phyloP scores from a whole-genome alignment of 2,329 filamentous ascomycete genomes.

The Penicillium digitatum region DNA sequence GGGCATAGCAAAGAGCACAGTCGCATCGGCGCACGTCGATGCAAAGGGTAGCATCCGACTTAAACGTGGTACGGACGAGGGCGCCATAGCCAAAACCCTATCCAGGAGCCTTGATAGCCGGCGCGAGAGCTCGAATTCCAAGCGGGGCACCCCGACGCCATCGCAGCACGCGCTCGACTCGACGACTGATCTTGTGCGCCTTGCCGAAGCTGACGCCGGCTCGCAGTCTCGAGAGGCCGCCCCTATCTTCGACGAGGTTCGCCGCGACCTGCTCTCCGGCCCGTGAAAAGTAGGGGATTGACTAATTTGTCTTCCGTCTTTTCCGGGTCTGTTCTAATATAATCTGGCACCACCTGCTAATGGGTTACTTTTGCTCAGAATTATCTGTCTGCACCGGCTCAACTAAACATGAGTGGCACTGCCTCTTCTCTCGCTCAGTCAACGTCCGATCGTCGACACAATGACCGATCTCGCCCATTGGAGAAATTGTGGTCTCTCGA shows the following conservation, averaged over 20 bases:
- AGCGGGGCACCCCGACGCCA: slow-evolving; percentile 56
- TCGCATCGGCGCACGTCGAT: slow-evolving; percentile 81
- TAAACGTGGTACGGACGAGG: slow-evolving; percentile 56
- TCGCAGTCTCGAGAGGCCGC: slow-evolving; percentile 38
- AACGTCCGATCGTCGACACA: slow-evolving; percentile 22
- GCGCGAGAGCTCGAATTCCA: slow-evolving; percentile 80
- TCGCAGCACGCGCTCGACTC: slow-evolving; percentile 34
- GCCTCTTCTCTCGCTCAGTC: slow-evolving; percentile 27
- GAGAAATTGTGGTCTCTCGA: slow-evolving; percentile 45
- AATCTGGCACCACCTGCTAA: not conserved
- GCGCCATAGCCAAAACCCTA: slow-evolving; percentile 70
- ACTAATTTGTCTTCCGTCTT: slow-evolving; percentile 15
- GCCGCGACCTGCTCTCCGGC: slow-evolving; percentile 45
- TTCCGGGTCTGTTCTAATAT: slow-evolving; percentile 18
- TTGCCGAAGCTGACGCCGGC: slow-evolving; percentile 35
- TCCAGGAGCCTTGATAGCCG: slow-evolving; percentile 88
- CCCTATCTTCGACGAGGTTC: slow-evolving; percentile 47
- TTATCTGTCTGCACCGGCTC: not conserved
- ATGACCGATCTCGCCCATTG: slow-evolving; percentile 35
- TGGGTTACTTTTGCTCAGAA: not conserved
- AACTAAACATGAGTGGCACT: not conserved
- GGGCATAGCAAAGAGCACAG: slow-evolving; percentile 84
- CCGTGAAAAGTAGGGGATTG: slow-evolving; percentile 35
- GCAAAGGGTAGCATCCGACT: slow-evolving; percentile 66
- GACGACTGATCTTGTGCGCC: slow-evolving; percentile 34